Percentiles rank a stretch among this genome's conserved stretches.
These are phyloP conservation scores for Gliomastix tumulicola DNA, from an alignment of 2,329 filamentous ascomycete genomes.

Conservation along the genomic window DNA sequence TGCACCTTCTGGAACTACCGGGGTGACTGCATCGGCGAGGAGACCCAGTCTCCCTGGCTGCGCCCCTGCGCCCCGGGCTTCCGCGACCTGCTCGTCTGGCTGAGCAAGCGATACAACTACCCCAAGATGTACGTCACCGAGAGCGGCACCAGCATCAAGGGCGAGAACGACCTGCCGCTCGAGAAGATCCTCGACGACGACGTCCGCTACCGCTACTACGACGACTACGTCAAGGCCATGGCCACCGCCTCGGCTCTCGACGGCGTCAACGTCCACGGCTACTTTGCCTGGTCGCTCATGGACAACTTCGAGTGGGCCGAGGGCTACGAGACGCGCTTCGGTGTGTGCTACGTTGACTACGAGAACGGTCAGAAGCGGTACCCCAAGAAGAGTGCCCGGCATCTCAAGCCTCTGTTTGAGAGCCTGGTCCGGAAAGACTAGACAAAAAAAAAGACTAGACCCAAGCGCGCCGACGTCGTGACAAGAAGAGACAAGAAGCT, in stretches of 20 bases:
- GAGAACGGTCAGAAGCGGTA: slow-evolving; percentile 69
- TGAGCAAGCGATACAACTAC: slow-evolving; percentile 67
- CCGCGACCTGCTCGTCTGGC: slow-evolving; percentile 68
- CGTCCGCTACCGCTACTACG: slow-evolving; percentile 75
- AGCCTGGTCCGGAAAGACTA: slow-evolving; percentile 59
- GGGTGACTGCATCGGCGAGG: slow-evolving; percentile 68
- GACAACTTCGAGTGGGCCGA: slow-evolving; percentile 95
- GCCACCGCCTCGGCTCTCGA: slow-evolving; percentile 64
- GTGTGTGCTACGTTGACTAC: slow-evolving; percentile 80
- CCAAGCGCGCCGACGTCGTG: no score
- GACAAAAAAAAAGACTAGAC: no score
- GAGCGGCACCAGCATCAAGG: slow-evolving; percentile 79
- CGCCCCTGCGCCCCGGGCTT: slow-evolving; percentile 70
- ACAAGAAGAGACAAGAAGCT: no score
- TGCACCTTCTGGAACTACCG: slow-evolving; percentile 63
- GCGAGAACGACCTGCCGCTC: slow-evolving; percentile 67
- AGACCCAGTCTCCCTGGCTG: slow-evolving; percentile 79
- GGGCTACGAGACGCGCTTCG: slow-evolving; percentile 80
- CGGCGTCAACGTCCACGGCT: slow-evolving; percentile 71
- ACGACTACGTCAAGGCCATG: slow-evolving; percentile 70
- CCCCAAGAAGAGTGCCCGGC: slow-evolving; percentile 77
- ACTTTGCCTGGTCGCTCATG: slow-evolving; percentile 83
- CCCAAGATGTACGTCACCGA: slow-evolving; percentile 84
- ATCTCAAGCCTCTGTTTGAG: slow-evolving; percentile 65
- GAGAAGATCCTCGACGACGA: slow-evolving; percentile 73